These are phyloP conservation scores for Leptomonas seymouri DNA, from an alignment of 208 protist genomes.

Conservation along the genomic window DNA sequence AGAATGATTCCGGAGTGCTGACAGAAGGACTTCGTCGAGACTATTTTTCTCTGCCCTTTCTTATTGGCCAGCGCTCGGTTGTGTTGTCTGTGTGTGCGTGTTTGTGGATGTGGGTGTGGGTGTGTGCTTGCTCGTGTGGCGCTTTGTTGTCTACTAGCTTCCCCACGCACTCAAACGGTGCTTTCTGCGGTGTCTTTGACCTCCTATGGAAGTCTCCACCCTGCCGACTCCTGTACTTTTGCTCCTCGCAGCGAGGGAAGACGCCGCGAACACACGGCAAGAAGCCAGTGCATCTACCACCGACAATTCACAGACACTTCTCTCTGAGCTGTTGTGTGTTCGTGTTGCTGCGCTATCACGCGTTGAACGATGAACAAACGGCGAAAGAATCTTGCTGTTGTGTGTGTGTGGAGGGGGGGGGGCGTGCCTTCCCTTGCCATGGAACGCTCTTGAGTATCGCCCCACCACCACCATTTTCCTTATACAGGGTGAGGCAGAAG, in stretches of 20 bases:
- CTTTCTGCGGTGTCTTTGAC: no score
- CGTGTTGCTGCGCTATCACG: conserved; percentile 50
- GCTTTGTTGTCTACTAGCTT: background rate
- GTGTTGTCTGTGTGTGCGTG: background rate
- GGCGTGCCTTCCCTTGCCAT: no score
- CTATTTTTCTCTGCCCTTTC: background rate
- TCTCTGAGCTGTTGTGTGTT: conserved; percentile 23
- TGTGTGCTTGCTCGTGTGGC: background rate
- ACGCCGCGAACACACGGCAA: background rate
- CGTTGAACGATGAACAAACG: conserved; percentile 30
- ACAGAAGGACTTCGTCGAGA: no score
- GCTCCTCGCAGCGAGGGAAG: background rate
- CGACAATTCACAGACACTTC: background rate
- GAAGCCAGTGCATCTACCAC: background rate
- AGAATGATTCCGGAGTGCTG: no score
- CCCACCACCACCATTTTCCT: background rate
- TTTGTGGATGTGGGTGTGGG: background rate
- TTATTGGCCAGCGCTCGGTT: background rate
- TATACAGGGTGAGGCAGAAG: no score
- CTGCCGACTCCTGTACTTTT: no score
- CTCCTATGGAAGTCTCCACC: no score
- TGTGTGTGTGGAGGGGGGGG: conserved; percentile 31
- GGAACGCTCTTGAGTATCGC: conserved; percentile 22
- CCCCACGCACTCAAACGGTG: no score
- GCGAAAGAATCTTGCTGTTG: conserved; percentile 46